Conservation (phyloP, 148 eudicot species). For the Rhododendron ferrugineum region DNA sequence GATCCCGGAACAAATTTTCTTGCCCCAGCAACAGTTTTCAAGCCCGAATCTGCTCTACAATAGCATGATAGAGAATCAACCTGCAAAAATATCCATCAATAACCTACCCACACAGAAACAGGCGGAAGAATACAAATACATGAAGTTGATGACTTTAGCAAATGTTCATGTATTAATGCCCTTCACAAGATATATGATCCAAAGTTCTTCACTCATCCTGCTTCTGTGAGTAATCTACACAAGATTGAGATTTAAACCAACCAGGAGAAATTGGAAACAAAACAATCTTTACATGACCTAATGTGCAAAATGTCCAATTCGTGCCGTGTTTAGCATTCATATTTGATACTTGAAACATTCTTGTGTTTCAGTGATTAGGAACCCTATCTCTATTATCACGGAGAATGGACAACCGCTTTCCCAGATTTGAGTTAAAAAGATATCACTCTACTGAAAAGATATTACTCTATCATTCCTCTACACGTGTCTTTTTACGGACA, state of each 20-base stretch:
- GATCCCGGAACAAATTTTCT: slow-evolving; percentile 76
- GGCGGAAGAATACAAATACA: neutral
- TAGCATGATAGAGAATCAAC: slow-evolving; percentile 85
- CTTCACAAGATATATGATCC: neutral
- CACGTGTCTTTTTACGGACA: neutral
- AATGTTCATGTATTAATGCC: neutral
- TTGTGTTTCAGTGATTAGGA: neutral
- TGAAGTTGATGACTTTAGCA: neutral
- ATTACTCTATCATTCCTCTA: neutral
- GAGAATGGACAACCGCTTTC: neutral
- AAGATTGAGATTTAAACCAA: neutral
- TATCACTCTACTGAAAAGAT: neutral
- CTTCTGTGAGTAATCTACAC: neutral
- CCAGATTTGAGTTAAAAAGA: neutral
- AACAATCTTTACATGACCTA: neutral
- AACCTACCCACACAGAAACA: neutral
- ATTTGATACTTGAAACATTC: neutral
- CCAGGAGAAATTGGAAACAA: neutral
- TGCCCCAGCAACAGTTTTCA: slow-evolving; percentile 82
- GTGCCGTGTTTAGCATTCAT: neutral
- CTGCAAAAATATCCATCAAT: slow-evolving; percentile 29
- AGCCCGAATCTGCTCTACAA: slow-evolving; percentile 76
- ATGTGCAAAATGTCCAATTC: neutral
- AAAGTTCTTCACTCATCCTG: neutral
- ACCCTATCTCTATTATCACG: neutral